Evolutionary conservation across 257 asterid genomes (phyloP).

Genomic region (Solanum gracilifrons): DNA sequence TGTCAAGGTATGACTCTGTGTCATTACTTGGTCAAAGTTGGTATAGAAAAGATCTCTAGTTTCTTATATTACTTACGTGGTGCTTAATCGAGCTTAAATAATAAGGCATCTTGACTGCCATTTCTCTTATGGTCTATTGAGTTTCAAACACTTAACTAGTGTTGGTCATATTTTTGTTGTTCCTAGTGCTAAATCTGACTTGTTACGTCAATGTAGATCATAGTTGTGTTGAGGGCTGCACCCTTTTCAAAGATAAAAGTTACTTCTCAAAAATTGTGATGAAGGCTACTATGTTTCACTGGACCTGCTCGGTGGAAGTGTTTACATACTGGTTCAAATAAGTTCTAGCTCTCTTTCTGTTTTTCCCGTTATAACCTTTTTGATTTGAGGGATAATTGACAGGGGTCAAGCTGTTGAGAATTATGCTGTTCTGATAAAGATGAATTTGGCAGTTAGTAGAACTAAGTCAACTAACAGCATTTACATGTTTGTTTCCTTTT

Average conservation of each 20-base stretch:
- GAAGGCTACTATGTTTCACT: not conserved
- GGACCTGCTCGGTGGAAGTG: not conserved
- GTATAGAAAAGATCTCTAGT: not conserved
- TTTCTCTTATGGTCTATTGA: not conserved
- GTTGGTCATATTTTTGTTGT: not conserved
- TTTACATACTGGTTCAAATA: not conserved
- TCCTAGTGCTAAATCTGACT: not conserved
- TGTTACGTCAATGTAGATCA: not conserved
- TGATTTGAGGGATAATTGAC: not conserved
- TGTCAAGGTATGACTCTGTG: constrained; percentile 53
- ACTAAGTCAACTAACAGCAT: not conserved
- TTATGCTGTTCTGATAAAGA: not conserved
- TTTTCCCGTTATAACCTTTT: not conserved
- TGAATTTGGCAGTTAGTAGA: not conserved
- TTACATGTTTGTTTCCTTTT: not conserved
- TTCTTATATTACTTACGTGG: not conserved
- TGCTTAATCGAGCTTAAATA: not conserved
- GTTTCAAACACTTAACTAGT: not conserved
- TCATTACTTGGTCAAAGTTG: not conserved
- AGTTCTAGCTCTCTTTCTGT: not conserved
- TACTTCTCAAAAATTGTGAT: not conserved
- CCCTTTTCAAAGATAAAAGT: not conserved
- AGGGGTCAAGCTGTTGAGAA: not conserved
- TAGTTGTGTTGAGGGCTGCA: not conserved
- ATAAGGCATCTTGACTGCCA: not conserved